phyloP scores from a whole-genome alignment of 106 monocot genomes.

The Chionographis japonica region DNA sequence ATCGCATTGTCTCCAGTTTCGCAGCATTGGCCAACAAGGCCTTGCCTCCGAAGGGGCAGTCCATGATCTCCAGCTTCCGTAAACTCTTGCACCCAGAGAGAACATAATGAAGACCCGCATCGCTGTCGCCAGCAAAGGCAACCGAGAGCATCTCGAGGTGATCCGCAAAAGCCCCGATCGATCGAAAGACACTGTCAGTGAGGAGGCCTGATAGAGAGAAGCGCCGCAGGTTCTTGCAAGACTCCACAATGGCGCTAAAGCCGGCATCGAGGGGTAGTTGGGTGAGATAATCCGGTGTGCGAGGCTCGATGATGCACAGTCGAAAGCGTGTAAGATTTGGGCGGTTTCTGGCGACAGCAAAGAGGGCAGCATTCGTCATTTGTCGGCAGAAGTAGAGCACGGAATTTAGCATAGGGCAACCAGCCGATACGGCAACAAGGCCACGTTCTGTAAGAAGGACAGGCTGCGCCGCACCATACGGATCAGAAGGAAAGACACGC shows the following conservation, averaged over 20 bases:
- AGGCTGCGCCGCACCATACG: slow-evolving; percentile 41
- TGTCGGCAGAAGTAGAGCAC: slow-evolving; percentile 77
- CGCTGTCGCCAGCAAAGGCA: slow-evolving; percentile 74
- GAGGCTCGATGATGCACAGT: slow-evolving; percentile 70
- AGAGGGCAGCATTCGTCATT: slow-evolving; percentile 72
- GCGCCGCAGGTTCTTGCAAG: slow-evolving; percentile 55
- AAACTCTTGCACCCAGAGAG: slow-evolving; percentile 68
- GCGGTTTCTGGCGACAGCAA: slow-evolving; percentile 47
- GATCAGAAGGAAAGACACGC: slow-evolving; percentile 85
- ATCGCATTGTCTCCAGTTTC: slow-evolving; percentile 91
- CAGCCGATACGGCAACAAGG: slow-evolving; percentile 48
- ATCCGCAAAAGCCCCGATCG: slow-evolving; percentile 46
- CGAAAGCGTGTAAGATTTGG: slow-evolving; percentile 66
- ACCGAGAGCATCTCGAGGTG: slow-evolving; percentile 73
- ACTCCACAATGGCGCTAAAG: slow-evolving; percentile 57
- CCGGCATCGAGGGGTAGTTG: slow-evolving; percentile 52
- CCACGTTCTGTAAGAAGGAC: slow-evolving; percentile 59
- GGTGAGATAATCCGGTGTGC: slow-evolving; percentile 53
- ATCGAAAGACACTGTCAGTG: slow-evolving; percentile 56
- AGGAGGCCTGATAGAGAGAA: slow-evolving; percentile 79
- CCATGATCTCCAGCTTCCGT: slow-evolving; percentile 68
- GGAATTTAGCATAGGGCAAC: slow-evolving; percentile 56
- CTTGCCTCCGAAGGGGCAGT: slow-evolving; percentile 78
- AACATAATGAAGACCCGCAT: slow-evolving; percentile 64
- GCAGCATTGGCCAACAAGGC: slow-evolving; percentile 52